Conservation (phyloP, 169 alveolate species). For the Eimeria tenella region DNA sequence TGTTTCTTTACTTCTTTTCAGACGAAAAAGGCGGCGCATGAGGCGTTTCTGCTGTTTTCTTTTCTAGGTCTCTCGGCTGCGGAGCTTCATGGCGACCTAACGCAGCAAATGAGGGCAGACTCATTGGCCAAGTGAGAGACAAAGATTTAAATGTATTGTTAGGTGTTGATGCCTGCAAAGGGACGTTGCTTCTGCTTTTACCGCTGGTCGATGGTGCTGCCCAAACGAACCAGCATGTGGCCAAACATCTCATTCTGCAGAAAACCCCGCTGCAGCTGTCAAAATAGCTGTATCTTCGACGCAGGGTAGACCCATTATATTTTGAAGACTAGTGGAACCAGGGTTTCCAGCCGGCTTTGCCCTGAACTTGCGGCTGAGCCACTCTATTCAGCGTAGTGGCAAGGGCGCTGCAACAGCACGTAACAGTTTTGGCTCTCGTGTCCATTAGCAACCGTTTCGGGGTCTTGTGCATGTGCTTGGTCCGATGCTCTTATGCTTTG, state of each 20-base stretch:
- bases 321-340: no score
- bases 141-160: not conserved
- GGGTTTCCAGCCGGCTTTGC: no score
- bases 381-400: no score
- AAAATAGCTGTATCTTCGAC: no score
- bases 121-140: slow-evolving; percentile 87
- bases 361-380: no score
- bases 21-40: slow-evolving; percentile 94
- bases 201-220: not conserved
- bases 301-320: no score
- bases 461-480: no score
- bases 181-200: not conserved
- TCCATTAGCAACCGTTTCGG: no score
- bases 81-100: slow-evolving; percentile 96
- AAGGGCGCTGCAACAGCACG: no score
- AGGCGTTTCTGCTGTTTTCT: slow-evolving; percentile 89
- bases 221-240: not conserved
- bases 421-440: no score
- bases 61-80: slow-evolving; percentile 92
- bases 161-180: not conserved
- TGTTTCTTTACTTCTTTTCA: slow-evolving; percentile 78
- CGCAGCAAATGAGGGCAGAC: slow-evolving; percentile 95
- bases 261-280: not conserved
- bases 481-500: no score
- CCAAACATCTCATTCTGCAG: not conserved